Evolutionary conservation across 176 grass and related monocot species (phyloP), one percentile per base, ranked within the genome.

Genomic region (Phoenix dactylifera): DNA sequence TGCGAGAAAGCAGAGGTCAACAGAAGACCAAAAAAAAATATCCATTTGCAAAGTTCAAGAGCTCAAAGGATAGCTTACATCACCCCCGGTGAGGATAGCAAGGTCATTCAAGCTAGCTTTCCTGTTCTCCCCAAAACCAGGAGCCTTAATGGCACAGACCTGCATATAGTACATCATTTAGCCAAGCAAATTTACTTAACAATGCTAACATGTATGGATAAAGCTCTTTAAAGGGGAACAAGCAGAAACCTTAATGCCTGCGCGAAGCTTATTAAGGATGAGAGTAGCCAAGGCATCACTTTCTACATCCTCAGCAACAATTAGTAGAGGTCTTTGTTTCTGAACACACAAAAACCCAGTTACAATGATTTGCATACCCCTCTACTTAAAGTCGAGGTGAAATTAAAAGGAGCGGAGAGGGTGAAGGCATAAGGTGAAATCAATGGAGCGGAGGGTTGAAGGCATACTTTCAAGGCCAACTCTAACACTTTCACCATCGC

Each of bases 121-220:
- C 75, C 93, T 92, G 70, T 98, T 98, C 65, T 98, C 93, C 1
- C 93, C 93, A 74, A 98, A 98, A 60, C 93, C 93, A 83, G 93
- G 93, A 67, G 93, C 93, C 84, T 98, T 98, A 24, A 98, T 80
- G 71, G 93, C 87, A 28, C 93, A 98, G 59, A 98, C 84, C 93
- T 98, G 51, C 55, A 88, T 15, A 4, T 0, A n/a, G 18, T 51
- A 48, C 49, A 7, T 9, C 39, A 52, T 68, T 48, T 35, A 59
- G 49, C n/a, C 55, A 63, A 56, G 6, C 49, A 32, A n/a, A 48
- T 15, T 19, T 20, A 18, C 7, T 55, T 32, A 52, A 39, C 5
- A 44, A 44, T 44, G 35, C 10, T 2, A 44, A 14, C 35, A 12
- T 2, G 6, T 44, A 44, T 44, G 35, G 35, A 44, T 22, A 76